Base-by-base conservation (phyloP, 2,329 filamentous ascomycete species). In the Emericellopsis cladophorae region DNA sequence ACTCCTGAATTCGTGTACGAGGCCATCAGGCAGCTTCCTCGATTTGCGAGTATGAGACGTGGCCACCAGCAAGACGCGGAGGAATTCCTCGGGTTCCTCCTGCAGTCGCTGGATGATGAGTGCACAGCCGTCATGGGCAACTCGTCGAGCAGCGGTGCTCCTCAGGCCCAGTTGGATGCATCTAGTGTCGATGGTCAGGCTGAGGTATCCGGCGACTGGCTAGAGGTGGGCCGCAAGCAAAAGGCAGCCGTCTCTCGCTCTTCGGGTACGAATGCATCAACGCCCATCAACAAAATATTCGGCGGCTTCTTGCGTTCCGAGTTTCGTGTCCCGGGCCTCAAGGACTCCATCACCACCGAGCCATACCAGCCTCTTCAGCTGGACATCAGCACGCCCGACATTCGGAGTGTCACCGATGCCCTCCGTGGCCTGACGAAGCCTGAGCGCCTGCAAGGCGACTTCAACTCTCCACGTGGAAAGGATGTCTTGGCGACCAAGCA, bases 11-110 rank as follows among this genome's bases (percentile, higher is more conserved):
- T 93, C 58, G 86, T 98, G 16, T 98, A 96, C 56, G 84, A 95
- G 45, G 86, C 88, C 33, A 94, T 96, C 54, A 79, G 84, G 52
- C 79, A 84, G 51, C 70, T 95, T 43, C 82, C 88, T 35, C 79
- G 88, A 40, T 98, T 98, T 60, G 81, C 85, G 21, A 85, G 83
- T 54, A 95, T 98, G 88, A 81, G 84, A 57, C 84, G 88, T 45
- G 92, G 92, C 14, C 90, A 95, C 52, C 92, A 98, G 58, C 90
- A 98, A 67, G 92, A 98, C 64, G 92, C 92, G 1, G 88, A 98
- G 56, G 92, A 98, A 55, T 98, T 98, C 50, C 68, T 98, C 21
- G 90, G 89, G 1, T 94, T 96, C 57, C 68, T 98, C 29, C 70
- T 98, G 4, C 89, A 95, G 54, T 86, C 87, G 37, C 75, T 98